phyloP scores from a whole-genome alignment of 495 filamentous ascomycete genomes.

The Diplogelasinospora grovesii region DNA sequence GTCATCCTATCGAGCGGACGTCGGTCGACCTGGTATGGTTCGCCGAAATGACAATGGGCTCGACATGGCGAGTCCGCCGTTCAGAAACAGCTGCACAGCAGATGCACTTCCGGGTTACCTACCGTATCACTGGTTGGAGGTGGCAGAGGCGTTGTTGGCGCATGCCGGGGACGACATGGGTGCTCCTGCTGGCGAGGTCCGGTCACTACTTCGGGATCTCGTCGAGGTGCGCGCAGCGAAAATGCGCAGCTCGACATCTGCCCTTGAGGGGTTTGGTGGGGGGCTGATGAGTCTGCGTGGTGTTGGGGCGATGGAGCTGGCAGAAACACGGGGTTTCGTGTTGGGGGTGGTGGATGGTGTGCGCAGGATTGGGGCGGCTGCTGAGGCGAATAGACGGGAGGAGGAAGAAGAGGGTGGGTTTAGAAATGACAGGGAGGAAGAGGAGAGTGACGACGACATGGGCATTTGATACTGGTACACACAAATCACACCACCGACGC shows the following conservation, averaged over 20 bases:
- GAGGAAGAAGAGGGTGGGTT: slow-evolving; percentile 43
- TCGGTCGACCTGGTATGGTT: too few relatives aligned
- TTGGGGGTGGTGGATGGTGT: slow-evolving; percentile 80
- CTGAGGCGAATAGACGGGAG: slow-evolving; percentile 49
- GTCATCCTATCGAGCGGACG: too few relatives aligned
- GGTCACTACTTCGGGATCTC: slow-evolving; percentile 71
- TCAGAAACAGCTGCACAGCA: slow-evolving; percentile 53
- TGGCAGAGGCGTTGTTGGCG: slow-evolving; percentile 77
- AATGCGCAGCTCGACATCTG: slow-evolving; percentile 65
- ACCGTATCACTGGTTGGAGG: slow-evolving; percentile 91
- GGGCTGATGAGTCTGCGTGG: slow-evolving; percentile 72
- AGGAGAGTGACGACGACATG: slow-evolving; percentile 25
- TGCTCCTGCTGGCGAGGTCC: slow-evolving; percentile 58
- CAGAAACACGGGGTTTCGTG: slow-evolving; percentile 80
- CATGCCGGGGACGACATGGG: slow-evolving; percentile 80
- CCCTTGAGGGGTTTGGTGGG: slow-evolving; percentile 58
- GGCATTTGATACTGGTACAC: slow-evolving; percentile 13
- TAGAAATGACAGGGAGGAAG: slow-evolving; percentile 40
- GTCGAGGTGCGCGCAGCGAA: slow-evolving; percentile 86
- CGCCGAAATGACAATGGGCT: too few relatives aligned
- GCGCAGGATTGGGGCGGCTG: slow-evolving; percentile 55
- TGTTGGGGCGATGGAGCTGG: slow-evolving; percentile 85
- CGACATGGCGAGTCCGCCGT: too few relatives aligned
- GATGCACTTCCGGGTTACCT: slow-evolving; percentile 57
- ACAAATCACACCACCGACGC: background rate